Evolutionary conservation across 805 yeast species (phyloP).

Genomic region (Ogataea wickerhamii): DNA sequence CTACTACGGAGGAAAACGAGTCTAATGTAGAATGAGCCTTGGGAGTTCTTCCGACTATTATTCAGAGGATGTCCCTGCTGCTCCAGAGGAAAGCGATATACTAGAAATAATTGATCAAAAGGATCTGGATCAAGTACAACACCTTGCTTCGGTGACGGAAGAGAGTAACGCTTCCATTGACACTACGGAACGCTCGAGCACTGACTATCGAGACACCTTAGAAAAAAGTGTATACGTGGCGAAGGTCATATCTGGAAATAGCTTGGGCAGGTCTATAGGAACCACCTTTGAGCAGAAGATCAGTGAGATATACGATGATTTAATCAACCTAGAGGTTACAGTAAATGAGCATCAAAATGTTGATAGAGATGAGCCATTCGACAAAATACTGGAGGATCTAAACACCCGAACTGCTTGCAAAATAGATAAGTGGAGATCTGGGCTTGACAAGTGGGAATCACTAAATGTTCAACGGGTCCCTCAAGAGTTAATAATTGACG

Average conservation of each 20-base stretch:
- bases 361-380: background rate
- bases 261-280: background rate
- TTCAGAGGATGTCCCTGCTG: conserved; percentile 23
- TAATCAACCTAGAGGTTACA: background rate
- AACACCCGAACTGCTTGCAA: background rate
- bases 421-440: background rate
- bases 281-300: background rate
- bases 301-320: background rate
- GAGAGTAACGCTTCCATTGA: background rate
- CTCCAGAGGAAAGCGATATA: conserved; percentile 19
- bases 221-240: background rate
- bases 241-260: background rate
- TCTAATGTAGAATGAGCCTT: background rate
- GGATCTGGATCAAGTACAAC: background rate
- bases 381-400: background rate
- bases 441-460: background rate
- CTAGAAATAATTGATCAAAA: conserved; percentile 18
- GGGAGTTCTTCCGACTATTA: conserved; percentile 21
- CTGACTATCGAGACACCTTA: background rate
- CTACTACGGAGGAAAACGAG: too few species aligned
- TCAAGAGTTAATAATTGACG: background rate
- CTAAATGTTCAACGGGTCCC: background rate
- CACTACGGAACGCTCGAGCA: background rate
- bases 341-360: background rate
- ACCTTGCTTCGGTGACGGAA: background rate